Percentiles rank a stretch among this genome's conserved stretches.
Conservation (phyloP, 2,329 filamentous ascomycete species). For the Cladophialophora bantiana region DNA sequence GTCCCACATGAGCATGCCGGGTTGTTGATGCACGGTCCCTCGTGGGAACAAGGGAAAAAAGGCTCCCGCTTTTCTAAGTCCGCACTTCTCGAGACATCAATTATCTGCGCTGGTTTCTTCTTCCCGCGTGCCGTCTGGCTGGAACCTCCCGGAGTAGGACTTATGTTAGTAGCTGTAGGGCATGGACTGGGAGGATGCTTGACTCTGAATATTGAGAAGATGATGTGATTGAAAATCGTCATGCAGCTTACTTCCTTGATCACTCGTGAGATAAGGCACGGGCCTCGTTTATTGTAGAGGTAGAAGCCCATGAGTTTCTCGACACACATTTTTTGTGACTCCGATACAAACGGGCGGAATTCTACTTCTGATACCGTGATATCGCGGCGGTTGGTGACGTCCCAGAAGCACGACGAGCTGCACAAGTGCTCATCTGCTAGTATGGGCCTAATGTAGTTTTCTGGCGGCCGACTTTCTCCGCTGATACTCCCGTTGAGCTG, state of each 20-base stretch:
- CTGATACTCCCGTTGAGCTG: slow-evolving; percentile 18
- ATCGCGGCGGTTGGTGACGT: slow-evolving; percentile 27
- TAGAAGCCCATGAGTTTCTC: slow-evolving; percentile 34
- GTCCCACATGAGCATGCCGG: slow-evolving; percentile 37
- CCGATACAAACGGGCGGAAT: slow-evolving; percentile 27
- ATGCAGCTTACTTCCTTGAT: slow-evolving; percentile 34
- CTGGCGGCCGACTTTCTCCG: slow-evolving; percentile 11
- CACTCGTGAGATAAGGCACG: slow-evolving; percentile 37
- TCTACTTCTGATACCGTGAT: slow-evolving; percentile 26
- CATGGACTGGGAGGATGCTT: slow-evolving; percentile 18
- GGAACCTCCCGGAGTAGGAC: slow-evolving; percentile 12
- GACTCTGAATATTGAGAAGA: slow-evolving; percentile 22
- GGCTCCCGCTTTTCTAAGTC: slow-evolving; percentile 36
- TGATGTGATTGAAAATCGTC: slow-evolving; percentile 35
- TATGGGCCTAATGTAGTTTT: slow-evolving; percentile 6
- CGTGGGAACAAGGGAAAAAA: slow-evolving; percentile 40
- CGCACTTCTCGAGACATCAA: slow-evolving; percentile 34
- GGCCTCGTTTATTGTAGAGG: slow-evolving; percentile 34
- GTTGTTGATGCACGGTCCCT: slow-evolving; percentile 39
- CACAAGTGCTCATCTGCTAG: slow-evolving; percentile 34
- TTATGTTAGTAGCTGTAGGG: slow-evolving; percentile 17
- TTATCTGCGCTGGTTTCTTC: slow-evolving; percentile 17
- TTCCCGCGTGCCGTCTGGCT: slow-evolving; percentile 8
- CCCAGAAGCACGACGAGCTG: slow-evolving; percentile 35
- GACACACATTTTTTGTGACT: slow-evolving; percentile 24